A percentile compares a stretch with the other conserved stretches of the same genome.
These are phyloP conservation scores for Trichoderma atrobrunneum DNA, from an alignment of 2,329 filamentous ascomycete genomes.

Conservation along the genomic window DNA sequence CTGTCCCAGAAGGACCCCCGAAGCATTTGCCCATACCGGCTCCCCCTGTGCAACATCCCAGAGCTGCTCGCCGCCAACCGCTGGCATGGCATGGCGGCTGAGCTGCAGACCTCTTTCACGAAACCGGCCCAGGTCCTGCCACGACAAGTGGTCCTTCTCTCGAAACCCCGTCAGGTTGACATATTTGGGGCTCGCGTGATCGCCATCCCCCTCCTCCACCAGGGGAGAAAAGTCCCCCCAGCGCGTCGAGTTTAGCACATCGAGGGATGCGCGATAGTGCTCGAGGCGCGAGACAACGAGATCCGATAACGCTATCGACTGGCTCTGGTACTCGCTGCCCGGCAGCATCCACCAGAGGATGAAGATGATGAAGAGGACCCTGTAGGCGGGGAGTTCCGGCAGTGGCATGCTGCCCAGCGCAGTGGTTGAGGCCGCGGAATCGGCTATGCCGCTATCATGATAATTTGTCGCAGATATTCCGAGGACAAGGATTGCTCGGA, in stretches of 20 bases:
- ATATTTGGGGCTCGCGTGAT: slow-evolving; percentile 37
- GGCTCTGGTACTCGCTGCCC: slow-evolving; percentile 34
- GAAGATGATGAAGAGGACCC: slow-evolving; percentile 31
- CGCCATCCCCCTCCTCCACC: slow-evolving; percentile 21
- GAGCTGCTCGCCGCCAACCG: slow-evolving; percentile 40
- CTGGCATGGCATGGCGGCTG: slow-evolving; percentile 51
- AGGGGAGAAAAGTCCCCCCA: slow-evolving; percentile 61
- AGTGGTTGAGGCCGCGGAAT: slow-evolving; percentile 16
- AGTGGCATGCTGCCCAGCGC: slow-evolving; percentile 43
- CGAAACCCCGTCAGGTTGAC: slow-evolving; percentile 77
- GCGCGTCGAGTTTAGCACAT: slow-evolving; percentile 52
- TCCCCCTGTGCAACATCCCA: slow-evolving; percentile 40
- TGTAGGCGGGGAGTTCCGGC: slow-evolving; percentile 41
- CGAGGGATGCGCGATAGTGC: slow-evolving; percentile 52
- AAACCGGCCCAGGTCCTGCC: slow-evolving; percentile 69
- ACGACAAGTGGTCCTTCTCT: slow-evolving; percentile 70
- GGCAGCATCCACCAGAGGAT: slow-evolving; percentile 42
- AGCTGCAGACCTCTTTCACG: slow-evolving; percentile 62
- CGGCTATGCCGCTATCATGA: slow-evolving; percentile 20
- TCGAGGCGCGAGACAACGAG: slow-evolving; percentile 45
- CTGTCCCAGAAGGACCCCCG: slow-evolving; percentile 71
- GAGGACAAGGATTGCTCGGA: not conserved
- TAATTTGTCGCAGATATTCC: not conserved
- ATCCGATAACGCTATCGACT: slow-evolving; percentile 35
- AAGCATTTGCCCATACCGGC: slow-evolving; percentile 72